Evolutionary conservation across 2,329 filamentous ascomycete species (phyloP).

Genomic region (Penicillium sp.): DNA sequence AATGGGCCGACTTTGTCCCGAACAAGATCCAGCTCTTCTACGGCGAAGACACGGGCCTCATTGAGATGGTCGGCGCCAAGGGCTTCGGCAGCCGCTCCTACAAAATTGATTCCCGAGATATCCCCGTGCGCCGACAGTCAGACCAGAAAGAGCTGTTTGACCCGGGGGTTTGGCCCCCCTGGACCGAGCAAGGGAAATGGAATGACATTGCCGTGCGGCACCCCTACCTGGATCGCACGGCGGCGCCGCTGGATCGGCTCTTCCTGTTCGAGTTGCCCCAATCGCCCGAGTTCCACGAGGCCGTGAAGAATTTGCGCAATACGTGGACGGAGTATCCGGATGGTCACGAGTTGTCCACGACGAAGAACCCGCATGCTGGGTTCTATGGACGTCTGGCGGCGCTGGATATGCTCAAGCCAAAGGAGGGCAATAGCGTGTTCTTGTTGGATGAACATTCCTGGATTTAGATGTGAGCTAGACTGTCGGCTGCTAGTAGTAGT

Average conservation of each 20-base stretch:
- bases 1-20: conserved; percentile 53
- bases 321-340: conserved; percentile 12
- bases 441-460: conserved; percentile 18
- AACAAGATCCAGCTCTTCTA: conserved; percentile 36
- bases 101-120: background rate
- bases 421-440: conserved; percentile 6
- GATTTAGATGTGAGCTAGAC: background rate
- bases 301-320: conserved; percentile 18
- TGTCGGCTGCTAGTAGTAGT: background rate
- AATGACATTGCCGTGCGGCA: conserved; percentile 6
- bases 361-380: conserved; percentile 16
- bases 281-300: conserved; percentile 1
- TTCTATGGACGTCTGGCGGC: conserved; percentile 22
- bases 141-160: conserved; percentile 14
- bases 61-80: conserved; percentile 39
- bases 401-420: conserved; percentile 14
- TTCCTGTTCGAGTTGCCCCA: conserved; percentile 14
- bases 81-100: conserved; percentile 18
- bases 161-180: background rate
- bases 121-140: conserved; percentile 13
- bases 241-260: conserved; percentile 14
- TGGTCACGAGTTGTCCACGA: conserved; percentile 13
- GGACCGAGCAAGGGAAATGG: conserved; percentile 17
- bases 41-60: conserved; percentile 39
- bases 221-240: conserved; percentile 10